Conservation (phyloP, 129 eudicot species). For the Lactuca sativa region DNA sequence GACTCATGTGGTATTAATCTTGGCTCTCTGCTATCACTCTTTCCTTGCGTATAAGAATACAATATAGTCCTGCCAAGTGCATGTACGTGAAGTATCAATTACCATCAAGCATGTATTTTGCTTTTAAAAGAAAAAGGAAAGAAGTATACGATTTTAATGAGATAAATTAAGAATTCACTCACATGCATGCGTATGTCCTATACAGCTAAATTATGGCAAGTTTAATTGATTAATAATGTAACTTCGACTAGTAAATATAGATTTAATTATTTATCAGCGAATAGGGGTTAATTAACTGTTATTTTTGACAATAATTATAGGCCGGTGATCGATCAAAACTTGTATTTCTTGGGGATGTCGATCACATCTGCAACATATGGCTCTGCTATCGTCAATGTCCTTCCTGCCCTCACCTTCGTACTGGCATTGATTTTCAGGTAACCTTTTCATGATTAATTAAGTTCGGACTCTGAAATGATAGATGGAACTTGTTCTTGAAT, state of each 20-base stretch:
- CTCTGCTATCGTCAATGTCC: slow-evolving; percentile 72
- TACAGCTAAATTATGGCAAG: too few relatives aligned
- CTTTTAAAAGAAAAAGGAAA: neutral
- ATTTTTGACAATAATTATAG: slow-evolving; percentile 26
- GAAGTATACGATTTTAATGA: too few relatives aligned
- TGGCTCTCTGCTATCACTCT: neutral
- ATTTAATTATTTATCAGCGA: too few relatives aligned
- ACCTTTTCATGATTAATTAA: neutral
- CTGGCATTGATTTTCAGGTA: slow-evolving; percentile 89
- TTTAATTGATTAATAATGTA: too few relatives aligned
- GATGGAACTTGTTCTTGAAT: too few relatives aligned
- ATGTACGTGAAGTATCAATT: neutral
- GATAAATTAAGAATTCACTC: too few relatives aligned
- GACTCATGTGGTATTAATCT: neutral
- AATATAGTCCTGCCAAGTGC: neutral
- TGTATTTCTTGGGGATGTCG: slow-evolving; percentile 80
- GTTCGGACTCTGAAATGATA: neutral
- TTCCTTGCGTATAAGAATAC: neutral
- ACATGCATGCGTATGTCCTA: neutral
- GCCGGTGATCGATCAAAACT: slow-evolving; percentile 90
- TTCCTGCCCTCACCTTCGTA: slow-evolving; percentile 88
- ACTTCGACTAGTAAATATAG: too few relatives aligned
- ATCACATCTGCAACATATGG: slow-evolving; percentile 85
- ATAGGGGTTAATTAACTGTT: neutral
- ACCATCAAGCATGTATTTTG: neutral